Conservation (phyloP, 768 basidiomycete genomes). For the Trichaptum fuscoviolaceum region DNA sequence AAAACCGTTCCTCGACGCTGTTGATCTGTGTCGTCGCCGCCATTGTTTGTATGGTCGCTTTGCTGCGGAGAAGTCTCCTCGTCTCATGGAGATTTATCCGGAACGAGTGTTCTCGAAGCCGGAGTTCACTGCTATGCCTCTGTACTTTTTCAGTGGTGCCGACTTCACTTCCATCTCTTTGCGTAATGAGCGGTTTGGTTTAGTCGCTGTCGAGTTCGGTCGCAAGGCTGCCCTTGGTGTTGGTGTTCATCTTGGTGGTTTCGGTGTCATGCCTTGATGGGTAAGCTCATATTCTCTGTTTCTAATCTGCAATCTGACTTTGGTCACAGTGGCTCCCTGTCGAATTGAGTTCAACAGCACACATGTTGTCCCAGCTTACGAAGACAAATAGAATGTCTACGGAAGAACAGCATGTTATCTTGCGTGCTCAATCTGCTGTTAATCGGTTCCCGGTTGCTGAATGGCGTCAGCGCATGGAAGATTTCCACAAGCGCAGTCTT, state of each 20-base stretch:
- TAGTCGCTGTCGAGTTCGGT: slow-evolving; percentile 96
- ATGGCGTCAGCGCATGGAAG: slow-evolving; percentile 94
- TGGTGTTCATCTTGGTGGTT: slow-evolving; percentile 87
- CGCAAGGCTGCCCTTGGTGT: slow-evolving; percentile 95
- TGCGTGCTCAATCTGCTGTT: slow-evolving; percentile 89
- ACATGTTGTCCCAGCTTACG: too few species aligned
- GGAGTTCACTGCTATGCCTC: slow-evolving; percentile 91
- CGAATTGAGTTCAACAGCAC: too few species aligned
- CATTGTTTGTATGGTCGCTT: slow-evolving; percentile 92
- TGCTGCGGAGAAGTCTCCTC: slow-evolving; percentile 87
- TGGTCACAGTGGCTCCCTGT: slow-evolving; percentile 76
- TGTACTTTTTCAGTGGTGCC: slow-evolving; percentile 89
- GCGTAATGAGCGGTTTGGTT: too few species aligned
- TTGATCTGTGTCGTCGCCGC: slow-evolving; percentile 89
- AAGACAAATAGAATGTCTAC: slow-evolving; percentile 92
- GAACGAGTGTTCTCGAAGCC: slow-evolving; percentile 95
- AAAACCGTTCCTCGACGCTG: slow-evolving; percentile 82
- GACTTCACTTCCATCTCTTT: too few species aligned
- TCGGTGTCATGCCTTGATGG: slow-evolving; percentile 98
- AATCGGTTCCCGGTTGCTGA: slow-evolving; percentile 98
- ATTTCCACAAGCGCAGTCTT: too few species aligned
- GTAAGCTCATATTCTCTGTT: slow-evolving; percentile 39
- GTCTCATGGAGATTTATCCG: slow-evolving; percentile 93
- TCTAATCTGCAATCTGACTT: slow-evolving; percentile 3
- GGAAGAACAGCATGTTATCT: slow-evolving; percentile 84